phyloP scores from a whole-genome alignment of 1,284 basidiomycete genomes.

The Ustilago shanxiensis region DNA sequence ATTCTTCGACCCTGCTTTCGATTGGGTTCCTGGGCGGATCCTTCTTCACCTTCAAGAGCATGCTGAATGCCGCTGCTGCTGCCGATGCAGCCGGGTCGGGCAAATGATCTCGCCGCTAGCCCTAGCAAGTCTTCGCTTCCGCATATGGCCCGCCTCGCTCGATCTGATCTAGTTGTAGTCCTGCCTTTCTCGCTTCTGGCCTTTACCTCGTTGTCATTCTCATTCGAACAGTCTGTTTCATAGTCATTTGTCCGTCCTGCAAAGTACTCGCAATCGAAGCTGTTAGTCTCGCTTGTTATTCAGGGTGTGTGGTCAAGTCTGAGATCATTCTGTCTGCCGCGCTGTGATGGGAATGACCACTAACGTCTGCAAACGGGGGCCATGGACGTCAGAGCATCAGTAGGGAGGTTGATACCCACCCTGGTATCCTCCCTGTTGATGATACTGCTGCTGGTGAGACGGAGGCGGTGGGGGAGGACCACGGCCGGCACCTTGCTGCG shows the following conservation, averaged over 20 bases:
- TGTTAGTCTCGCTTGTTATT: neutral
- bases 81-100: slow-evolving; percentile 24
- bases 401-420: slow-evolving; percentile 30
- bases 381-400: slow-evolving; percentile 1
- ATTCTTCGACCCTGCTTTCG: slow-evolving; percentile 30
- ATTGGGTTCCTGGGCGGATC: slow-evolving; percentile 39
- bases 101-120: neutral
- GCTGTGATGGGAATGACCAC: too few species aligned
- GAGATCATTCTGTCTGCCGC: too few species aligned
- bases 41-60: slow-evolving; percentile 44
- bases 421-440: slow-evolving; percentile 13
- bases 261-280: slow-evolving; percentile 1
- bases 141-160: neutral
- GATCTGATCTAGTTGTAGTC: neutral
- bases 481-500: neutral
- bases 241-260: slow-evolving; percentile 5
- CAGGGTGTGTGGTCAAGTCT: neutral
- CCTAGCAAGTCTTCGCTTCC: neutral
- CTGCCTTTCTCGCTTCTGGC: neutral
- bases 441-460: slow-evolving; percentile 14
- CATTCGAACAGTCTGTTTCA: slow-evolving; percentile 1
- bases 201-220: neutral
- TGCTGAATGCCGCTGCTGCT: slow-evolving; percentile 43
- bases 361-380: too few species aligned
- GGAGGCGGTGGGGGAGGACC: slow-evolving; percentile 12